Evolutionary conservation across 2,329 filamentous ascomycete genomes (phyloP), one percentile per base, ranked within the genome.

Genomic region (Xylaria sp.): DNA sequence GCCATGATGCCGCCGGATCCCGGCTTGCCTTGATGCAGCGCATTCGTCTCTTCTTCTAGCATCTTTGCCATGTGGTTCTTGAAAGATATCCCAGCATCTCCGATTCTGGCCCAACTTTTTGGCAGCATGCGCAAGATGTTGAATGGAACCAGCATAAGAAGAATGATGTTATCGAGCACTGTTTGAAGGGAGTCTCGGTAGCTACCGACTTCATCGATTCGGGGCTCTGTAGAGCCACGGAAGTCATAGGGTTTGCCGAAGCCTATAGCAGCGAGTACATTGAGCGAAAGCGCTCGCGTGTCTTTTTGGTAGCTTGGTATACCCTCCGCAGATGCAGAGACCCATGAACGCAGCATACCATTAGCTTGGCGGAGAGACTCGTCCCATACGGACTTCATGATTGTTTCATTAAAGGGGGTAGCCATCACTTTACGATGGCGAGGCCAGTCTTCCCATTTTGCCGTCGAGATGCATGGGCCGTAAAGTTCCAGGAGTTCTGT

Each of bases 381-480:
- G 1, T 68, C 69, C 77, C 77, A 79, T 12, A 79, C 77, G n/a
- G 70, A 74, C 5, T 68, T 66, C 72, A 76, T 78, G 10, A 74
- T 73, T 5, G 60, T 69, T 67, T 79, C 76, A 51, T 77, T 79
- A 61, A 79, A 78, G 0, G 76, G 76, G 2, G 75, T 59, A 0
- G 76, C 77, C 7, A 77, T 51, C 0, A 73, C 66, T 52, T 75
- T 78, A 0, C 77, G 74, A 31, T 79, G 78, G 5, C 76, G 76
- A 39, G 74, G 67, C 77, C 77, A 78, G n/a, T 78, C 75, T 4
- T 76, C 72, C 73, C 69, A 76, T 9, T 66, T 63, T 3, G 72
- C 77, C 0, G 76, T 79, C 1, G 73, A 77, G n/a, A 79, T 70
- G 54, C 70, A 76, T 0, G 77, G 77, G 0, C 77, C 77, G 37